Evolutionary conservation across 106 monocot genomes (phyloP).

Genomic region (Chionographis japonica): DNA sequence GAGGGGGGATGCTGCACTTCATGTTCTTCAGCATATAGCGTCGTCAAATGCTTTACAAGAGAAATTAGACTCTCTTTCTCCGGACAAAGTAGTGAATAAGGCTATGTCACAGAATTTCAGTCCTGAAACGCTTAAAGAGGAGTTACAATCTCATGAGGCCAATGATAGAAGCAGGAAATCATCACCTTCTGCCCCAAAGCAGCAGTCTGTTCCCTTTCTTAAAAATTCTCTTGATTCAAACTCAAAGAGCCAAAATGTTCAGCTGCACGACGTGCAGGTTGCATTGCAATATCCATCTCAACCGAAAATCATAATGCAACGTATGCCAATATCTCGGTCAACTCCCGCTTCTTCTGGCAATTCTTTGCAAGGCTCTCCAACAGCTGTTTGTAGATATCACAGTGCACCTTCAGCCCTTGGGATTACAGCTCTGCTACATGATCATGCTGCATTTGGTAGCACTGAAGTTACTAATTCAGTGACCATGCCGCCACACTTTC

Average conservation of each 20-base stretch:
- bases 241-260: conserved; percentile 15
- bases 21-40: conserved; percentile 40
- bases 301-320: conserved; percentile 22
- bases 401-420: conserved; percentile 66
- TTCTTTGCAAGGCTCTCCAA: conserved; percentile 25
- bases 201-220: background rate
- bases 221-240: conserved; percentile 16
- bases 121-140: conserved; percentile 14
- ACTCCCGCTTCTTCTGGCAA: conserved; percentile 24
- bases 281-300: conserved; percentile 18
- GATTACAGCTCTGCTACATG: conserved; percentile 55
- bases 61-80: conserved; percentile 22
- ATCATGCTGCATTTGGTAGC: conserved; percentile 27
- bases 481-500: conserved; percentile 5
- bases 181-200: conserved; percentile 1
- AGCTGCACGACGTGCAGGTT: conserved; percentile 6
- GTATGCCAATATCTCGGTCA: conserved; percentile 29
- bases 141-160: background rate
- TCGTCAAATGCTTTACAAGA: conserved; percentile 28
- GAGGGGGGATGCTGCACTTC: conserved; percentile 49
- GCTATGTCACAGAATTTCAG: conserved; percentile 11
- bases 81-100: conserved; percentile 16
- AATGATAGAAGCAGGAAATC: conserved; percentile 1
- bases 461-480: conserved; percentile 22
- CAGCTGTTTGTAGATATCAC: conserved; percentile 42